A percentile compares a stretch with the other conserved stretches of the same genome.
Evolutionary conservation across 441 rosid species (phyloP).

Genomic region (Mallotus repandus): DNA sequence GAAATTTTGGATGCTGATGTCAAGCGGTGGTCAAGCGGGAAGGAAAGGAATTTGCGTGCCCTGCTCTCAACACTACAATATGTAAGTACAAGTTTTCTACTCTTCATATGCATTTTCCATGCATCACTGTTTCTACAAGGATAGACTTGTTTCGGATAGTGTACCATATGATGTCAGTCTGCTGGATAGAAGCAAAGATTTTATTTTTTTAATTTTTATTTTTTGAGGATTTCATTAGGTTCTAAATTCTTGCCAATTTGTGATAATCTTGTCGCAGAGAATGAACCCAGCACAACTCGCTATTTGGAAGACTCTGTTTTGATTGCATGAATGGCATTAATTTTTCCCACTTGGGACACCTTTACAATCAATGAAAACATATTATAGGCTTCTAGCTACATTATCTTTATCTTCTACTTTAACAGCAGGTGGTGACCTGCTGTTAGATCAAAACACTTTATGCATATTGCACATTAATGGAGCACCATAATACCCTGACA

Average conservation of each 20-base stretch:
- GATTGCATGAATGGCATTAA: too few relatives aligned
- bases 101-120: not conserved
- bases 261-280: too few relatives aligned
- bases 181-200: not conserved
- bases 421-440: too few relatives aligned
- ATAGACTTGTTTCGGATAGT: not conserved
- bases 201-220: too few relatives aligned
- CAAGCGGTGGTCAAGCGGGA: constrained; percentile 93
- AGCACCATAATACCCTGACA: not conserved
- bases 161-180: not conserved
- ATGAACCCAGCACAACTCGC: too few relatives aligned
- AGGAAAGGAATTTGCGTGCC: constrained; percentile 87
- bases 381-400: too few relatives aligned
- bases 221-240: too few relatives aligned
- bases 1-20: constrained; percentile 82
- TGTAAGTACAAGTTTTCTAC: constrained; percentile 39
- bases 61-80: constrained; percentile 90
- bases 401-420: not conserved
- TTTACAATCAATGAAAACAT: not conserved
- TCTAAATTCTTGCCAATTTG: too few relatives aligned
- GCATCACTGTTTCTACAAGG: not conserved
- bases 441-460: not conserved
- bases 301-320: too few relatives aligned
- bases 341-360: not conserved
- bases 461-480: not conserved